Evolutionary conservation across 2,329 filamentous ascomycete genomes (phyloP).

Genomic region (Talaromyces sp.): DNA sequence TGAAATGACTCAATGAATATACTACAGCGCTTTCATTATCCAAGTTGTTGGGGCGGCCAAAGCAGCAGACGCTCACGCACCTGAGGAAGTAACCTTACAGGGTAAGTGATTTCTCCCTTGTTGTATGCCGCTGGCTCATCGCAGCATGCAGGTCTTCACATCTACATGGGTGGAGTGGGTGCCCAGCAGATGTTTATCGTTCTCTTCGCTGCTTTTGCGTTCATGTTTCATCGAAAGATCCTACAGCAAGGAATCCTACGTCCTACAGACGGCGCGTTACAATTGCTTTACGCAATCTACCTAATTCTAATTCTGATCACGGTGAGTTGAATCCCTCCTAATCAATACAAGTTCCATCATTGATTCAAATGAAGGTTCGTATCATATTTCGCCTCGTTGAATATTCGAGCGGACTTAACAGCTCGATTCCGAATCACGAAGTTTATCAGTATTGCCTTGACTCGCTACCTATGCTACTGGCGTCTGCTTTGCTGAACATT

Average conservation of each 20-base stretch:
- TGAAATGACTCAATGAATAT: not conserved
- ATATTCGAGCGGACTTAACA: conserved; percentile 55
- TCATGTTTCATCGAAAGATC: conserved; percentile 38
- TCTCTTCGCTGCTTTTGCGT: conserved; percentile 43
- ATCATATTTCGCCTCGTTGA: conserved; percentile 61
- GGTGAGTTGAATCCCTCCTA: not conserved
- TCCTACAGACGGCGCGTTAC: no score
- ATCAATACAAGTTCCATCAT: not conserved
- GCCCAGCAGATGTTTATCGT: conserved; percentile 52
- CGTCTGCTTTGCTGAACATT: conserved; percentile 43
- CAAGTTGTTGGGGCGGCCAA: not conserved
- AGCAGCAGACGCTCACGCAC: not conserved
- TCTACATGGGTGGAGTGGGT: conserved; percentile 55
- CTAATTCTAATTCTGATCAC: not conserved
- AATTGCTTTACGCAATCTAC: not conserved
- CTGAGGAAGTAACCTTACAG: not conserved
- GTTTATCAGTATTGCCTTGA: conserved; percentile 53
- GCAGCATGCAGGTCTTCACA: conserved; percentile 33
- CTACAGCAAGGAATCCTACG: no score
- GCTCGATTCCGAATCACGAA: conserved; percentile 57
- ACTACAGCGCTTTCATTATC: not conserved
- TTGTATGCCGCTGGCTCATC: not conserved
- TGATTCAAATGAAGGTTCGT: conserved; percentile 40
- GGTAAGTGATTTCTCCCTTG: not conserved
- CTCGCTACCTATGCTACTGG: conserved; percentile 55